phyloP scores from a whole-genome alignment of 2,329 filamentous ascomycete species.

The Talaromyces amestolkiae region DNA sequence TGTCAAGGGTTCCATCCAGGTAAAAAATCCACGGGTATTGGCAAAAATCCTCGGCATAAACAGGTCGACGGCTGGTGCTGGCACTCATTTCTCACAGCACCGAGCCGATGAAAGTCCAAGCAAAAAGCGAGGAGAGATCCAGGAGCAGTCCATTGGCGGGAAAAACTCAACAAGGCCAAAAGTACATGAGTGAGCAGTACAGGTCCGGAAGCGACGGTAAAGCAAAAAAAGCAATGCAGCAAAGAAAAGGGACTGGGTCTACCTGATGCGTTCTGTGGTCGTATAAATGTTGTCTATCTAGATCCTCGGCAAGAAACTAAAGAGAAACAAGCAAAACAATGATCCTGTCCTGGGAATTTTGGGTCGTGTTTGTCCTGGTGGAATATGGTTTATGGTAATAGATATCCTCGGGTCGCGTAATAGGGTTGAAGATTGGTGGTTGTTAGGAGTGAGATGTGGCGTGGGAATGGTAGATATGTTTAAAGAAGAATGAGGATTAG shows the following conservation, averaged over 20 bases:
- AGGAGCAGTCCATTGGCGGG: constrained; percentile 16
- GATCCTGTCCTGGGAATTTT: constrained; percentile 23
- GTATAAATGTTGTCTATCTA: constrained; percentile 22
- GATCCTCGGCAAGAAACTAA: constrained; percentile 20
- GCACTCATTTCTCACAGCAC: constrained; percentile 20
- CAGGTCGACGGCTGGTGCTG: constrained; percentile 12
- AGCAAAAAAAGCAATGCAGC: constrained; percentile 25
- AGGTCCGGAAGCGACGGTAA: constrained; percentile 21
- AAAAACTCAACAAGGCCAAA: neutral
- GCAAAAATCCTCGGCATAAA: constrained; percentile 27
- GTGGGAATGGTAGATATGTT: neutral
- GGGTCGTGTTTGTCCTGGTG: constrained; percentile 6
- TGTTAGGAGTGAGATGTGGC: neutral
- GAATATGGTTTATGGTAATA: constrained; percentile 2
- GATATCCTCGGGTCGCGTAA: constrained; percentile 19
- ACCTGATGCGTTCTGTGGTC: constrained; percentile 36
- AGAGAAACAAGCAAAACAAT: constrained; percentile 29
- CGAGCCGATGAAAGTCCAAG: constrained; percentile 10
- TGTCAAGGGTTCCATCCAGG: constrained; percentile 22
- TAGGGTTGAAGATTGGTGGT: neutral
- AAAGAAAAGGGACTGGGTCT: constrained; percentile 40
- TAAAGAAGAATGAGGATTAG: neutral
- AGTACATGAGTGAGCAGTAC: constrained; percentile 20
- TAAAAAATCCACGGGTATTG: constrained; percentile 22
- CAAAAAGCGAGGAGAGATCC: constrained; percentile 20